Evolutionary conservation across 106 monocot species (phyloP).

Genomic region (Apostasia shenzhenica): DNA sequence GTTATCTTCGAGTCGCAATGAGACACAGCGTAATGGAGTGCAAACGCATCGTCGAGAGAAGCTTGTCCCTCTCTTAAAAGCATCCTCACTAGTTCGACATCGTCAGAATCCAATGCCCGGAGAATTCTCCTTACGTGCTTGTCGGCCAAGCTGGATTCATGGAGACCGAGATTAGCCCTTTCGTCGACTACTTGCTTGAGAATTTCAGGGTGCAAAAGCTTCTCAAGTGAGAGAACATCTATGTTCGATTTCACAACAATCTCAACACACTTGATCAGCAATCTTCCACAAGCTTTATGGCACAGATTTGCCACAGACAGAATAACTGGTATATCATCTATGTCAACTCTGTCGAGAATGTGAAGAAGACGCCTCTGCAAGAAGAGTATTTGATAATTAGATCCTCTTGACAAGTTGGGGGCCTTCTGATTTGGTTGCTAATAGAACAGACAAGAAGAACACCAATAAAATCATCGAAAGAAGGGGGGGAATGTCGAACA

Average conservation of each 20-base stretch:
- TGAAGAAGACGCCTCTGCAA: conserved; percentile 78
- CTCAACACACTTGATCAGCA: conserved; percentile 48
- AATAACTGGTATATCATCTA: conserved; percentile 49
- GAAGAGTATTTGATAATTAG: neutral
- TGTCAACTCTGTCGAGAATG: conserved; percentile 48
- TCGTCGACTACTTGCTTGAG: conserved; percentile 36
- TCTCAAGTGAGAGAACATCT: conserved; percentile 59
- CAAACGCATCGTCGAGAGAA: conserved; percentile 70
- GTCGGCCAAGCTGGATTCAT: conserved; percentile 14
- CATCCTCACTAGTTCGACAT: conserved; percentile 74
- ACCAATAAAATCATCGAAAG: too few species aligned
- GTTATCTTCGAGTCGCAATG: conserved; percentile 67
- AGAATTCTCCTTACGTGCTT: conserved; percentile 52
- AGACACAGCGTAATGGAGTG: conserved; percentile 78
- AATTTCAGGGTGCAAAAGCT: conserved; percentile 41
- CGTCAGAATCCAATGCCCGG: conserved; percentile 75
- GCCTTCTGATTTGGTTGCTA: too few species aligned
- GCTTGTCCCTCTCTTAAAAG: conserved; percentile 53
- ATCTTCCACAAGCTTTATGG: conserved; percentile 21
- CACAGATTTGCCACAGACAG: conserved; percentile 56
- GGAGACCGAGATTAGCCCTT: conserved; percentile 9
- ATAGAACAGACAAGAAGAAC: too few species aligned
- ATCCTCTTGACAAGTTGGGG: too few species aligned
- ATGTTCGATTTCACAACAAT: conserved; percentile 39
- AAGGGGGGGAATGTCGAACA: neutral